Conservation (phyloP, 2,329 filamentous ascomycete genomes). For the Verticillium tricorpus region DNA sequence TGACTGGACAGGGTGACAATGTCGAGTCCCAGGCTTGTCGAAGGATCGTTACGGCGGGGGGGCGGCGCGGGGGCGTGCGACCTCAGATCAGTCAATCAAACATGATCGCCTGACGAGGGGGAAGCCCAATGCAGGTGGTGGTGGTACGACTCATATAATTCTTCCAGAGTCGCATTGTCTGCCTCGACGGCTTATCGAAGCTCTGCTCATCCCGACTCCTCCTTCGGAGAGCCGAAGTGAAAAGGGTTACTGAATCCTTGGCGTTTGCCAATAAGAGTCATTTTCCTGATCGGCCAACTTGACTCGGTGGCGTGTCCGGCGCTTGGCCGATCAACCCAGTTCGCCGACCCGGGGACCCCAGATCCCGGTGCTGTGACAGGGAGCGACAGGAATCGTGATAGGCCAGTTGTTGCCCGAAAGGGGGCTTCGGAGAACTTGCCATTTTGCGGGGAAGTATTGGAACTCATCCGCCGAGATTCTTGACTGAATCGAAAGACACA, state of each 20-base stretch:
- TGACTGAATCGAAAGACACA: background rate
- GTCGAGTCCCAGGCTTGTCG: background rate
- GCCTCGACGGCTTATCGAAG: background rate
- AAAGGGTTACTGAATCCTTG: background rate
- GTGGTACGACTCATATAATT: background rate
- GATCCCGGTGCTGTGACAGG: no score
- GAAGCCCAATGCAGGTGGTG: background rate
- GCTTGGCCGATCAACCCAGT: background rate
- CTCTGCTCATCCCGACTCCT: background rate
- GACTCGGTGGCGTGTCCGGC: background rate
- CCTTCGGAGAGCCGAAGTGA: background rate
- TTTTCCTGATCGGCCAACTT: slow-evolving; percentile 2
- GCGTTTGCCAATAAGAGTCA: background rate
- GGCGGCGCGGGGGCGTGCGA: background rate
- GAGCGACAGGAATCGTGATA: background rate
- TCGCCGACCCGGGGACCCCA: background rate
- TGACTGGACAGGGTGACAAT: background rate
- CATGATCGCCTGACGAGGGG: background rate
- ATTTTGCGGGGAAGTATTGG: background rate
- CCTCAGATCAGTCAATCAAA: background rate
- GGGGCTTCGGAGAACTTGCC: background rate
- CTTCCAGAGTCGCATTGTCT: background rate
- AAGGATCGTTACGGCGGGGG: background rate
- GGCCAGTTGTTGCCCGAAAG: background rate
- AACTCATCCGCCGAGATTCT: background rate